Conservation (phyloP, 192 early-diverging fungal species). For the Coemansia sp. region DNA sequence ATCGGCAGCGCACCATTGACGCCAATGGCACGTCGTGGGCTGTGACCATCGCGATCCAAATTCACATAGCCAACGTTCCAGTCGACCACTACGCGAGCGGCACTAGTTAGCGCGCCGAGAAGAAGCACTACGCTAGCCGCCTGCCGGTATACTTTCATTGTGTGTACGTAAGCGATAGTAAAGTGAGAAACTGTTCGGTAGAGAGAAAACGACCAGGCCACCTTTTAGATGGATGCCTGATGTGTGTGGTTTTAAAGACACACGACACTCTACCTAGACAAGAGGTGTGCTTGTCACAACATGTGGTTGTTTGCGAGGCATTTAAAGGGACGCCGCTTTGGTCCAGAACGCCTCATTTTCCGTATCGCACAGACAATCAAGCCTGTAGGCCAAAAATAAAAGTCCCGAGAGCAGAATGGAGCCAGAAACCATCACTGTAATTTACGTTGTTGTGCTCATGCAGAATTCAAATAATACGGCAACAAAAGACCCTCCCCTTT, state of each 20-base stretch:
- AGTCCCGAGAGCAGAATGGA: not conserved
- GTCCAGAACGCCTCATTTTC: not conserved
- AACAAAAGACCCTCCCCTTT: constrained; percentile 1
- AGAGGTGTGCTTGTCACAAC: not conserved
- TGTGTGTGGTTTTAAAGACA: not conserved
- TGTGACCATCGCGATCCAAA: constrained; percentile 65
- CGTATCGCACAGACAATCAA: constrained; percentile 1
- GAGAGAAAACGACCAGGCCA: not conserved
- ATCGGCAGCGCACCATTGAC: constrained; percentile 66
- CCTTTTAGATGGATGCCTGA: not conserved
- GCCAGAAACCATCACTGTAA: not conserved
- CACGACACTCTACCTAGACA: no score
- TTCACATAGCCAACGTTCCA: constrained; percentile 66
- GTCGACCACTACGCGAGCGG: constrained; percentile 22
- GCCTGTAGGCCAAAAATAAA: not conserved
- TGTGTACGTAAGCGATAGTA: not conserved
- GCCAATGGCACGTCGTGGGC: constrained; percentile 61
- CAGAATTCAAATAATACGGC: not conserved
- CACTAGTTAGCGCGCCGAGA: not conserved
- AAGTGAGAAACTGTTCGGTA: not conserved
- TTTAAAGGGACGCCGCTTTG: not conserved
- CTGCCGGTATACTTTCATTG: not conserved
- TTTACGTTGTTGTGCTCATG: not conserved
- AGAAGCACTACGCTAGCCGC: not conserved
- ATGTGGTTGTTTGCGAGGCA: constrained; percentile 13